Evolutionary conservation across 257 asterid species (phyloP), one percentile per base, ranked within the genome.

Genomic region (Paulownia fortunei): DNA sequence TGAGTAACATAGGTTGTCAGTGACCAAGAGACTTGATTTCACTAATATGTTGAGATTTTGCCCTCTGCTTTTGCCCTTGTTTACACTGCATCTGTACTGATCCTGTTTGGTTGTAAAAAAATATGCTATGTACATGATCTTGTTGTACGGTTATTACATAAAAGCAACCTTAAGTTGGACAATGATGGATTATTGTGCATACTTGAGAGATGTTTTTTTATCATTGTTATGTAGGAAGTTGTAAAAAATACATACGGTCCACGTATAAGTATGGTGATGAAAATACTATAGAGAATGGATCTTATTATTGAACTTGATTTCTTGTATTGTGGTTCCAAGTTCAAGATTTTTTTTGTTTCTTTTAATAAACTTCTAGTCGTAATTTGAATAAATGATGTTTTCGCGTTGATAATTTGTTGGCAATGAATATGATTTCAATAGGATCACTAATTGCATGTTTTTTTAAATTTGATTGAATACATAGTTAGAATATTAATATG

Each of bases 1-100:
- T 46, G 99, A 92, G 76, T 90, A 19, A 61, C 15, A 2, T 19
- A 23, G 51, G 27, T 4, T 3, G 39, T 16, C 41, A n/a, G 49
- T 0, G 19, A 44, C 12, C 36, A 15, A 60, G 42, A 64, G 52
- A 60, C 3, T 27, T 73, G 63, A 19, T 34, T 12, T 47, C 9
- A 46, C 67, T 21, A 54, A 36, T 36, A 10, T 71, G 68, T 54
- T 44, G n/a, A 62, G 55, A 30, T 11, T 37, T 44, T 27, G 46
- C 49, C 13, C 27, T 26, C 1, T 66, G 12, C 41, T 51, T 64
- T 5, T 12, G n/a, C 77, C 26, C 55, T 54, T 36, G 18, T 41
- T n/a, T 32, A 27, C 10, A 27, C 46, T 61, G 37, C 36, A 61
- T 34, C 63, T 69, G 44, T 21, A 52, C 15, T 55, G 23, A 71